phyloP scores from a whole-genome alignment of 495 filamentous ascomycete genomes.

The Aspergillus haitiensis region DNA sequence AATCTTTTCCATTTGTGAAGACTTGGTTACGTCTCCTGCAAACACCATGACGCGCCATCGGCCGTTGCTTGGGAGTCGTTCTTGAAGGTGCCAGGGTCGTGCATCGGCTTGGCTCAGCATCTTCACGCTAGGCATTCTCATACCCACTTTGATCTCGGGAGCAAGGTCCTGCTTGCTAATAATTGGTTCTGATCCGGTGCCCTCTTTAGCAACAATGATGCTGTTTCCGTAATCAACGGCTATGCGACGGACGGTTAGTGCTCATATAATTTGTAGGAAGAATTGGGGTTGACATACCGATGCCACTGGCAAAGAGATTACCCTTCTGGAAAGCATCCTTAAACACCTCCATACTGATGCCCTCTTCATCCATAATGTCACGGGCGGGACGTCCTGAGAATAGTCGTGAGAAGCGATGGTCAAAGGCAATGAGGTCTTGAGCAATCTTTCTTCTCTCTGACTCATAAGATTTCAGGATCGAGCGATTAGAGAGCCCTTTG shows the following conservation, averaged over 20 bases:
- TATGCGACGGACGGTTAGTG: conserved; percentile 7
- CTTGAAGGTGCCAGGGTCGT: conserved; percentile 55
- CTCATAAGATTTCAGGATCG: conserved; percentile 63
- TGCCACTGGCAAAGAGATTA: conserved; percentile 43
- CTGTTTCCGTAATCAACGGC: conserved; percentile 41
- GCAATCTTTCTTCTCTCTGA: conserved; percentile 60
- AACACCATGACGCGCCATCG: conserved; percentile 64
- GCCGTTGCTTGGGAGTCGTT: conserved; percentile 51
- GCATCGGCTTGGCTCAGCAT: conserved; percentile 58
- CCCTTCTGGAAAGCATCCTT: conserved; percentile 43
- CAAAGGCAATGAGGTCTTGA: conserved; percentile 66
- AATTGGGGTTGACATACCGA: conserved; percentile 23
- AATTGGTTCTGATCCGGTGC: conserved; percentile 20
- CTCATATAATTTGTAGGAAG: neutral
- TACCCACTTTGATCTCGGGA: conserved; percentile 46
- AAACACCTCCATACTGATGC: conserved; percentile 50
- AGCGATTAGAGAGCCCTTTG: conserved; percentile 49
- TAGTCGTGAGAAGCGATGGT: conserved; percentile 47
- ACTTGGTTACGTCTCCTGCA: conserved; percentile 40
- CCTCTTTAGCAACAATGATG: conserved; percentile 34
- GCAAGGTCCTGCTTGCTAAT: conserved; percentile 38
- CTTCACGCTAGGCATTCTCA: conserved; percentile 54
- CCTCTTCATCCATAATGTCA: conserved; percentile 41
- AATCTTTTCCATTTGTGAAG: conserved; percentile 1
- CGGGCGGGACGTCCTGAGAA: conserved; percentile 39